Evolutionary conservation across 176 grass and related monocot genomes (phyloP).

Genomic region (Avena insularis): DNA sequence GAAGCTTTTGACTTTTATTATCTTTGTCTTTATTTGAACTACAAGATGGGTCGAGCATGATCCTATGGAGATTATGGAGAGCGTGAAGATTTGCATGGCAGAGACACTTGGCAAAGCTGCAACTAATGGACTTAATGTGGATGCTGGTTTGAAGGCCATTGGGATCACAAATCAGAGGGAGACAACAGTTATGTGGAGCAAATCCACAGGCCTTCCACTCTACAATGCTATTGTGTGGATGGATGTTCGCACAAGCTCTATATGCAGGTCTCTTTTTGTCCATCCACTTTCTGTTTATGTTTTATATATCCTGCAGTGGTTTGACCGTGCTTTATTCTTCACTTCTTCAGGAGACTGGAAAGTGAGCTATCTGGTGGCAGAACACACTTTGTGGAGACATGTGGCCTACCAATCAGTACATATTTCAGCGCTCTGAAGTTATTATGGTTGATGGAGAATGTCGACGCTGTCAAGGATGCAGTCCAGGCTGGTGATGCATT

Average conservation of each 20-base stretch:
- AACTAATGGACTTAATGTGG: conserved; percentile 52
- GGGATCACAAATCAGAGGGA: conserved; percentile 96
- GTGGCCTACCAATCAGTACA: conserved; percentile 87
- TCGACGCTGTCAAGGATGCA: conserved; percentile 74
- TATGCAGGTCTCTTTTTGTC: conserved; percentile 65
- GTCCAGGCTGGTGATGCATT: conserved; percentile 66
- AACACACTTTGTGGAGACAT: conserved; percentile 78
- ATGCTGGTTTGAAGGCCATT: conserved; percentile 67
- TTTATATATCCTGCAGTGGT: neutral
- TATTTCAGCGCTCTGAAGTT: conserved; percentile 95
- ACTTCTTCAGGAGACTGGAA: conserved; percentile 71
- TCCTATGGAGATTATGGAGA: conserved; percentile 83
- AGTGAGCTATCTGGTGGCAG: conserved; percentile 74
- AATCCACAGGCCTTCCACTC: conserved; percentile 80
- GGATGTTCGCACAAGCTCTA: conserved; percentile 87
- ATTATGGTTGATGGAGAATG: conserved; percentile 90
- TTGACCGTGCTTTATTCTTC: neutral
- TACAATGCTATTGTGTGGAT: conserved; percentile 99
- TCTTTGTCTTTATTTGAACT: conserved; percentile 27
- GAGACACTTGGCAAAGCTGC: conserved; percentile 65
- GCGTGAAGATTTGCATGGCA: conserved; percentile 68
- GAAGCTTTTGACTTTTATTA: neutral
- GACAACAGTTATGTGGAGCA: conserved; percentile 91
- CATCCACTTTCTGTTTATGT: neutral
- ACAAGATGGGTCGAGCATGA: conserved; percentile 97